Conservation (phyloP, 176 grass and related monocot genomes). For the Carex parvula region DNA sequence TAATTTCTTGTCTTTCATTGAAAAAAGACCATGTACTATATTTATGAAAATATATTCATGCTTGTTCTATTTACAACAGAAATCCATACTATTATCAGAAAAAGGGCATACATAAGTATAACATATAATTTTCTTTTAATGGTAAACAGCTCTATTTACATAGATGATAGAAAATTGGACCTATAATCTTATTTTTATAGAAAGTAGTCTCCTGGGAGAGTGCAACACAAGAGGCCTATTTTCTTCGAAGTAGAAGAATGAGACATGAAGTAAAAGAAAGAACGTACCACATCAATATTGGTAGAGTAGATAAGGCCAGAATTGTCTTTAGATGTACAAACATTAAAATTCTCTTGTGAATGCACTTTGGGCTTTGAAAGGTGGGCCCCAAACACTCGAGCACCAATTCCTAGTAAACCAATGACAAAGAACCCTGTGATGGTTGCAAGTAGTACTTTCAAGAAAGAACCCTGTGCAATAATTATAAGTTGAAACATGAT, state of each 20-base stretch:
- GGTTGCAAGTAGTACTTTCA: constrained; percentile 44
- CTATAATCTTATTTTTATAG: not conserved
- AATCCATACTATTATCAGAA: not conserved
- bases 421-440: constrained; percentile 57
- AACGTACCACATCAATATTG: constrained; percentile 53
- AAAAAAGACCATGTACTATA: not conserved
- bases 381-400: constrained; percentile 45
- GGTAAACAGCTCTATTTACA: not conserved
- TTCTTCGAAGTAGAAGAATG: not conserved
- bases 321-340: constrained; percentile 40
- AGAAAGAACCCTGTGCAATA: constrained; percentile 45
- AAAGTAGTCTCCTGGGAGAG: not conserved
- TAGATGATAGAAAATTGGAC: not conserved
- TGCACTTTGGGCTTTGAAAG: constrained; percentile 38
- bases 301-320: constrained; percentile 37
- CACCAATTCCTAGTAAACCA: constrained; percentile 45
- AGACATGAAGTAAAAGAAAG: not conserved
- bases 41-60: not conserved
- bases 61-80: not conserved
- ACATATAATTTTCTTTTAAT: not conserved
- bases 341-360: constrained; percentile 29
- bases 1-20: not conserved
- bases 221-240: not conserved
- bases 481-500: not conserved
- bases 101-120: not conserved